Evolutionary conservation across 2,329 filamentous ascomycete genomes (phyloP).

Genomic region (Neofusicoccum parvum): DNA sequence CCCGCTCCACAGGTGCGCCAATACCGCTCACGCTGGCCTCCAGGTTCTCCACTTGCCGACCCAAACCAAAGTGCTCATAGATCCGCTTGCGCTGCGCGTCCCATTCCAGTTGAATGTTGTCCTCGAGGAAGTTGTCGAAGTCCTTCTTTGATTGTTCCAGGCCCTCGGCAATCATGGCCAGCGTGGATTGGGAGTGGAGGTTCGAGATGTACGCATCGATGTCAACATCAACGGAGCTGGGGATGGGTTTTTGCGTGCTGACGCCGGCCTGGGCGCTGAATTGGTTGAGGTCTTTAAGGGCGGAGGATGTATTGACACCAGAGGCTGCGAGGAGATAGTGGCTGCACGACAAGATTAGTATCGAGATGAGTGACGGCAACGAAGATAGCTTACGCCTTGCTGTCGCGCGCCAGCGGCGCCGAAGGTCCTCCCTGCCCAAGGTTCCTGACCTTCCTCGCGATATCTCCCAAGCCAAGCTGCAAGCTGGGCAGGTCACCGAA

Average conservation of each 20-base stretch:
- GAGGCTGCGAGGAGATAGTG: conserved; percentile 94
- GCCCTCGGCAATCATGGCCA: conserved; percentile 90
- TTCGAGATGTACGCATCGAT: conserved; percentile 77
- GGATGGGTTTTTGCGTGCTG: conserved; percentile 47
- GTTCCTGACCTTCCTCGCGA: conserved; percentile 73
- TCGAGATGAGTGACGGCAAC: background rate
- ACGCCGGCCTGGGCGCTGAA: conserved; percentile 71
- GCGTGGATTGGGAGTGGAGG: conserved; percentile 84
- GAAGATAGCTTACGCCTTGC: conserved; percentile 48
- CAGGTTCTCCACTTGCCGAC: conserved; percentile 44
- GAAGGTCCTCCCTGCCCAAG: conserved; percentile 74
- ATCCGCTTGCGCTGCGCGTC: conserved; percentile 90
- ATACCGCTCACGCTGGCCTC: conserved; percentile 39
- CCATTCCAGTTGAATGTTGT: conserved; percentile 95
- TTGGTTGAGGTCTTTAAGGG: conserved; percentile 82
- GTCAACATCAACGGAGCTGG: conserved; percentile 55
- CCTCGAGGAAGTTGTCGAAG: conserved; percentile 91
- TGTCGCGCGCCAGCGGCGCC: conserved; percentile 42
- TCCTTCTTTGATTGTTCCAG: conserved; percentile 85
- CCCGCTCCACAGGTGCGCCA: conserved; percentile 38
- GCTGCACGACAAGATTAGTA: conserved; percentile 48
- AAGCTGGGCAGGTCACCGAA: conserved; percentile 83
- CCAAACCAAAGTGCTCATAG: conserved; percentile 93
- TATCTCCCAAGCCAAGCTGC: conserved; percentile 88
- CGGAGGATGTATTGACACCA: conserved; percentile 83